Conservation (phyloP, 768 basidiomycete genomes). For the Favolaschia claudopus region DNA sequence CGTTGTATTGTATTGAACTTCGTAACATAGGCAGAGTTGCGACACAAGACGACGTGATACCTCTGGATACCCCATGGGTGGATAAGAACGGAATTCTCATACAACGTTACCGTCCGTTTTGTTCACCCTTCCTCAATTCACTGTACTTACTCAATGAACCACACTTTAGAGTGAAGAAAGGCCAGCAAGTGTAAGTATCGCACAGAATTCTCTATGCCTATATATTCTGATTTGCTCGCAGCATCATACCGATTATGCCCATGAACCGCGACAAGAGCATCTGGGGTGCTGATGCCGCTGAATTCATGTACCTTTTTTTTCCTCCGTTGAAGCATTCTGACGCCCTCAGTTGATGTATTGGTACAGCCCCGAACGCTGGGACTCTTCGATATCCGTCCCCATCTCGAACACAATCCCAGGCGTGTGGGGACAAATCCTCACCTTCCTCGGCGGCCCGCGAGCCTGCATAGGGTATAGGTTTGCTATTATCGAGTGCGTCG, state of each 20-base stretch:
- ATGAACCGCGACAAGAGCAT: constrained; percentile 46
- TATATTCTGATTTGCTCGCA: no score
- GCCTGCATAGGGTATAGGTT: constrained; percentile 47
- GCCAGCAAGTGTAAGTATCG: no score
- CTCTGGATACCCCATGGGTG: constrained; percentile 41
- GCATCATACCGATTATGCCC: constrained; percentile 20
- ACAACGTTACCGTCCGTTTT: neutral
- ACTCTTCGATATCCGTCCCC: constrained; percentile 28
- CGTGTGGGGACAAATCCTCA: constrained; percentile 45
- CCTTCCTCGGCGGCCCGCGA: constrained; percentile 53
- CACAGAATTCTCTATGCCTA: no score
- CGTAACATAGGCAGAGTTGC: constrained; percentile 36
- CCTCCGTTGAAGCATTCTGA: neutral
- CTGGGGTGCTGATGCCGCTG: constrained; percentile 54
- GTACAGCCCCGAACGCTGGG: constrained; percentile 55
- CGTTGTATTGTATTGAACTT: no score
- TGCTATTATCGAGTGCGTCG: constrained; percentile 5
- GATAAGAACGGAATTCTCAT: constrained; percentile 31
- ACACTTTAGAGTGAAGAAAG: constrained; percentile 1
- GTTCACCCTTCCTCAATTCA: neutral
- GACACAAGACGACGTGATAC: constrained; percentile 40
- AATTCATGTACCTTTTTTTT: constrained; percentile 45
- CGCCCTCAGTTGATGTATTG: neutral
- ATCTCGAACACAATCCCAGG: constrained; percentile 43
- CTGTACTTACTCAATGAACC: neutral